Conservation (phyloP, 306 rosid genomes). For the Trifolium fragiferum region DNA sequence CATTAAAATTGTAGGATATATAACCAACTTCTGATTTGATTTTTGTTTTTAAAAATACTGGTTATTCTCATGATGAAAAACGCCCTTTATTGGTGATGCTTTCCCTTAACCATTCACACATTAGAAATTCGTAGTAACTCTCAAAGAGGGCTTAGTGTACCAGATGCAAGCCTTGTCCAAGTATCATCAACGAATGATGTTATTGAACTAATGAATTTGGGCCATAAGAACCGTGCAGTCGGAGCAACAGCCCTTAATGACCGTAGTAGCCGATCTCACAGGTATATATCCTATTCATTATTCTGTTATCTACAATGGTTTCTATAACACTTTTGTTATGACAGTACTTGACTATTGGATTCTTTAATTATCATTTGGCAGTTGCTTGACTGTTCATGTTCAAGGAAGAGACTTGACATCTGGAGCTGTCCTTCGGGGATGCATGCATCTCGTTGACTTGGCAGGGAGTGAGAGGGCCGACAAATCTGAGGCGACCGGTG, state of each 20-base stretch:
- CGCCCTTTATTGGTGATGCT: slow-evolving; percentile 26
- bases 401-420: slow-evolving; percentile 97
- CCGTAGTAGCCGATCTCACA: slow-evolving; percentile 97
- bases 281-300: slow-evolving; percentile 46
- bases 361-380: slow-evolving; percentile 53
- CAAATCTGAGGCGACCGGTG: slow-evolving; percentile 97
- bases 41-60: background rate
- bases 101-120: slow-evolving; percentile 63
- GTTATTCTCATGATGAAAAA: slow-evolving; percentile 24
- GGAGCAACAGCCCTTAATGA: slow-evolving; percentile 98
- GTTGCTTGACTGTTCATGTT: slow-evolving; percentile 97
- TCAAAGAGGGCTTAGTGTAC: slow-evolving; percentile 86
- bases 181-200: slow-evolving; percentile 87
- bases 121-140: slow-evolving; percentile 92
- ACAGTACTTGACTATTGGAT: slow-evolving; percentile 36
- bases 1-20: slow-evolving; percentile 15
- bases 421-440: slow-evolving; percentile 75
- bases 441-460: slow-evolving; percentile 97
- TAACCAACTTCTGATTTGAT: slow-evolving; percentile 6
- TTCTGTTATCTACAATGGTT: slow-evolving; percentile 15
- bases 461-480: slow-evolving; percentile 99
- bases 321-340: slow-evolving; percentile 8
- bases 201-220: slow-evolving; percentile 90
- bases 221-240: slow-evolving; percentile 88
- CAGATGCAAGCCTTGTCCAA: slow-evolving; percentile 78